These are phyloP conservation scores for Detonula confervacea DNA, from an alignment of 352 stramenopile genomes.

Conservation along the genomic window DNA sequence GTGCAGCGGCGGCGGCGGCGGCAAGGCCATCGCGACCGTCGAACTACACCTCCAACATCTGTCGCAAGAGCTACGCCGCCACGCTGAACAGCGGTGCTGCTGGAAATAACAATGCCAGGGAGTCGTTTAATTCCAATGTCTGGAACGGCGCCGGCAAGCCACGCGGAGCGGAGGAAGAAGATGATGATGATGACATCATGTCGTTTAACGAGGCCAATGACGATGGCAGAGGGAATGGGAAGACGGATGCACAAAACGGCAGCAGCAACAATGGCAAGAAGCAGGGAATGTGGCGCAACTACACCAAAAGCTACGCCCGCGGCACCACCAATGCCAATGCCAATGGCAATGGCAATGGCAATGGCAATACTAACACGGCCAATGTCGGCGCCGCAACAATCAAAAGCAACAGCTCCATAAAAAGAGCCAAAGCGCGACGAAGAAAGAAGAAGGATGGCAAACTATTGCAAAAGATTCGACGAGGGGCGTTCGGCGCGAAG, in stretches of 20 bases:
- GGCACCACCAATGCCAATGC: background rate
- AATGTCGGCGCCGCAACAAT: background rate
- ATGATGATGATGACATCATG: background rate
- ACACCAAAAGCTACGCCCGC: slow-evolving; percentile 1
- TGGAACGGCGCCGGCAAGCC: background rate
- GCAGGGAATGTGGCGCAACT: background rate
- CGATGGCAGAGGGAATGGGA: background rate
- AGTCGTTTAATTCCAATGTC: slow-evolving; percentile 3
- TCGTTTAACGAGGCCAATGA: background rate
- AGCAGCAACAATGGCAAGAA: background rate
- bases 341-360: background rate
- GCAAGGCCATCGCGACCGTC: slow-evolving; percentile 1
- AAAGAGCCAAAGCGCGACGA: background rate
- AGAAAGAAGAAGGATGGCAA: background rate
- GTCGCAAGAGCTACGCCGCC: slow-evolving; percentile 36
- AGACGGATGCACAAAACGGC: background rate
- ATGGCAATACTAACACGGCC: background rate
- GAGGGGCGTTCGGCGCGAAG: background rate
- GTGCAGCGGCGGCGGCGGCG: background rate
- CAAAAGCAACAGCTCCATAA: background rate
- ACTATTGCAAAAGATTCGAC: background rate
- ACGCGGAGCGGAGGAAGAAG: background rate
- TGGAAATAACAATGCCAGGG: slow-evolving; percentile 6
- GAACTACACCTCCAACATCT: slow-evolving; percentile 17
- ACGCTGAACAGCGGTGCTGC: slow-evolving; percentile 12